Conservation (phyloP, 257 asterid species). For the Pogostemon cablin region DNA sequence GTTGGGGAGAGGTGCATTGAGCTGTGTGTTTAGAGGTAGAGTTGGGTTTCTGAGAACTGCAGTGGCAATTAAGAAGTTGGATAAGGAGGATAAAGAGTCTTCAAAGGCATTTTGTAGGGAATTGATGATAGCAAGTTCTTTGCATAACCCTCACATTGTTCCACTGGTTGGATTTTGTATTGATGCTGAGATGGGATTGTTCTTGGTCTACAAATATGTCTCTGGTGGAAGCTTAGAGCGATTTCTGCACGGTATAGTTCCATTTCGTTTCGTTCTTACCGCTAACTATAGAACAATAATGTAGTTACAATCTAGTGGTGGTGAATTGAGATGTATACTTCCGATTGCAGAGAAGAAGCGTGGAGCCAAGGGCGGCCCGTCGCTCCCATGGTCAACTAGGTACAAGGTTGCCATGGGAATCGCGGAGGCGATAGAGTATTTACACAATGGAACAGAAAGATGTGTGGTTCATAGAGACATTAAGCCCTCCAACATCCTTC, state of each 20-base stretch:
- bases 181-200: constrained; percentile 84
- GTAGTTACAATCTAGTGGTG: not conserved
- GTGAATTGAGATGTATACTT: constrained; percentile 28
- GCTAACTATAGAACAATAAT: not conserved
- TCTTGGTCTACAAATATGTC: constrained; percentile 82
- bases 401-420: constrained; percentile 77
- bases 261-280: not conserved
- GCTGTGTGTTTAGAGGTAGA: constrained; percentile 90
- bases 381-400: constrained; percentile 68
- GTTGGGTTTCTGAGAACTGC: constrained; percentile 62
- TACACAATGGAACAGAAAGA: constrained; percentile 80
- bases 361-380: constrained; percentile 56
- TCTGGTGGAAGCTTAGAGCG: constrained; percentile 92
- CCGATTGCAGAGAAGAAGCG: constrained; percentile 61
- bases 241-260: constrained; percentile 64
- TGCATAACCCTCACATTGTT: constrained; percentile 72
- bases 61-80: constrained; percentile 81
- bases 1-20: constrained; percentile 94
- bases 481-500: constrained; percentile 93
- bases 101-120: constrained; percentile 95
- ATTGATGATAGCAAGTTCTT: constrained; percentile 87
- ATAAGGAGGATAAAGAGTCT: constrained; percentile 77
- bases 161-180: constrained; percentile 90
- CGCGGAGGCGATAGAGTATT: constrained; percentile 76
- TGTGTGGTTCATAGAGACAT: constrained; percentile 94